These are phyloP conservation scores for Filobasidium uniguttulatum DNA, from an alignment of 1,284 basidiomycete species.

Conservation along the genomic window DNA sequence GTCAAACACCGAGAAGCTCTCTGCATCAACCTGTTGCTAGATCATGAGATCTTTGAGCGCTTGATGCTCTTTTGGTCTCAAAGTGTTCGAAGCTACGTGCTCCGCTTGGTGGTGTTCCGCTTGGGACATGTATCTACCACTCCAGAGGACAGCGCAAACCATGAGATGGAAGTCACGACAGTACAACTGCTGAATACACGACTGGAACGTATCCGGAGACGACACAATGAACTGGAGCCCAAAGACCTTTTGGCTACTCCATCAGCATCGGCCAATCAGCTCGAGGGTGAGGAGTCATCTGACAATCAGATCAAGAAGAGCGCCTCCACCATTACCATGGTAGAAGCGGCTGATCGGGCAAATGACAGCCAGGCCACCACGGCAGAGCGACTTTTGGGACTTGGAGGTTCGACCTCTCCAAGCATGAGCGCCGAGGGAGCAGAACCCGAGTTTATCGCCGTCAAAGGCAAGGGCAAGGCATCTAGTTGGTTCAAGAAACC, in stretches of 20 bases:
- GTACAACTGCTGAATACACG: slow-evolving; percentile 39
- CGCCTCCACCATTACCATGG: slow-evolving; percentile 38
- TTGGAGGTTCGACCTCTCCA: slow-evolving; percentile 16
- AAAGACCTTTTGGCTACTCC: slow-evolving; percentile 15
- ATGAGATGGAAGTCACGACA: slow-evolving; percentile 36
- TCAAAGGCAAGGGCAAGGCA: slow-evolving; percentile 24
- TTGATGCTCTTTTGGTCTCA: slow-evolving; percentile 41
- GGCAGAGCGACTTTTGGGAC: slow-evolving; percentile 28
- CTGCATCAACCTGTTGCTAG: slow-evolving; percentile 38
- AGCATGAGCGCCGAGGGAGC: slow-evolving; percentile 16
- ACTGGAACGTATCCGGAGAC: slow-evolving; percentile 38
- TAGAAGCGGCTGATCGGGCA: slow-evolving; percentile 14
- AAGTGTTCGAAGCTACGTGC: slow-evolving; percentile 39
- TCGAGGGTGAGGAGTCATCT: background rate
- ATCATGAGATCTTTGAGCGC: slow-evolving; percentile 38
- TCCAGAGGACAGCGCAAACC: slow-evolving; percentile 23
- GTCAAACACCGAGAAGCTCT: slow-evolving; percentile 37
- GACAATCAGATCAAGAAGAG: slow-evolving; percentile 17
- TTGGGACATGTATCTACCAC: slow-evolving; percentile 39
- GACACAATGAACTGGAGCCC: slow-evolving; percentile 39
- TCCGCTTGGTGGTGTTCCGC: slow-evolving; percentile 41
- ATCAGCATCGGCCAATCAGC: slow-evolving; percentile 15
- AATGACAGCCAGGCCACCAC: slow-evolving; percentile 21
- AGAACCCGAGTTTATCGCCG: slow-evolving; percentile 12
- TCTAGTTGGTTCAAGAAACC: slow-evolving; percentile 34